A percentile compares a stretch with the other conserved stretches of the same genome.
phyloP scores from a whole-genome alignment of 768 basidiomycete species.

The Pleurotus tuoliensis region DNA sequence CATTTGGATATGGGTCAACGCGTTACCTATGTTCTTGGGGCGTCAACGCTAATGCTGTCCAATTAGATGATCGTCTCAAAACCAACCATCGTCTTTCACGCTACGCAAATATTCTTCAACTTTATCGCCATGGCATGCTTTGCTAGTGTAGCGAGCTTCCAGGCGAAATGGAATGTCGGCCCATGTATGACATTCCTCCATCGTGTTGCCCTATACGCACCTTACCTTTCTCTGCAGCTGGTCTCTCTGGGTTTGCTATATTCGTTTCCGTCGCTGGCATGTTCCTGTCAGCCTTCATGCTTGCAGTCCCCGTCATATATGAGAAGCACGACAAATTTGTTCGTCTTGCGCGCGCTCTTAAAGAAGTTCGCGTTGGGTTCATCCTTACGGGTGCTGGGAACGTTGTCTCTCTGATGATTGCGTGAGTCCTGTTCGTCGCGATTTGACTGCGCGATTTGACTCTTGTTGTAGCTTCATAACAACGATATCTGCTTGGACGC shows the following conservation, averaged over 20 bases:
- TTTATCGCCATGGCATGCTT: conserved; percentile 92
- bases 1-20: conserved; percentile 65
- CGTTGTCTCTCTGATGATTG: conserved; percentile 65
- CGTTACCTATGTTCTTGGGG: not conserved
- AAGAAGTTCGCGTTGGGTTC: conserved; percentile 79
- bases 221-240: conserved; percentile 48
- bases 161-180: conserved; percentile 78
- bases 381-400: conserved; percentile 75
- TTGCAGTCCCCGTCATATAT: conserved; percentile 75
- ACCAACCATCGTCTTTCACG: conserved; percentile 72
- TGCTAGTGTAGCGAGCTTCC: conserved; percentile 85
- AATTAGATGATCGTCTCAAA: conserved; percentile 84
- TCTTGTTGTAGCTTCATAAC: conserved; percentile 53
- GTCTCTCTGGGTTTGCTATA: conserved; percentile 80
- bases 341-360: conserved; percentile 74
- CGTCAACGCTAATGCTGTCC: not conserved
- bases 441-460: not conserved
- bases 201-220: conserved; percentile 10
- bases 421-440: conserved; percentile 47
- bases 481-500: conserved; percentile 83
- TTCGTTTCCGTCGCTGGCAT: conserved; percentile 76
- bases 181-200: conserved; percentile 61
- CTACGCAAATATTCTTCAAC: conserved; percentile 85
- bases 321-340: conserved; percentile 83
- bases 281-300: conserved; percentile 66